Base-by-base conservation (phyloP, 2,329 filamentous ascomycete species). In the Herpotrichia juniperi region DNA sequence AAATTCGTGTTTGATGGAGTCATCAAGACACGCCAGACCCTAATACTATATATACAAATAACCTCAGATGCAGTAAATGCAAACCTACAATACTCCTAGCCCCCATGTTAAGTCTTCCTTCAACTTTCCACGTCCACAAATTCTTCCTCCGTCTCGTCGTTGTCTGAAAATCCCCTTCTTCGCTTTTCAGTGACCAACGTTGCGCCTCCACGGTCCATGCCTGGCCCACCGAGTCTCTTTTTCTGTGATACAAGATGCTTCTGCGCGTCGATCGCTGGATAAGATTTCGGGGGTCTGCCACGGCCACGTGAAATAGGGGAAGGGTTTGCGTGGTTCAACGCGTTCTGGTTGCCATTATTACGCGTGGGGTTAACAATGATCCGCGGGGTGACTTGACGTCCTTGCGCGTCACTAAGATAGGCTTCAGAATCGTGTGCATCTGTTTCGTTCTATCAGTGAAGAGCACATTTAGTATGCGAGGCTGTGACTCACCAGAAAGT, bases 141-240 rank as follows among this genome's bases (percentile, higher is more conserved):
- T 57, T 77, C 74, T 55, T 78, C 76, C 54, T 79, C 79, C 25
- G 79, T 75, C 35, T 78, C 76, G 54, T 83, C 81, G 31, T 79
- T 78, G 48, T 82, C 78, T 19, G 77, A 70, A 46, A 85, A 78
- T 0, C 78, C 79, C 50, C 67, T 62, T 50, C 79, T 76, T 25
- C 82, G 75, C 55, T 79, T 77, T 17, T 78, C 75, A 26, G 79
- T 86, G 3, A 79, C 82, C 5, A 86, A 67, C 19, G 75, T 78
- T 34, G 78, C 78, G 4, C 83, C 83, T 34, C 77, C 79, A 39
- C 76, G 74, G 49, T 83, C 83, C 59, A 86, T 73, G 0, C 78
- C 81, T 12, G 71, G 71, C 3, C 79, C 75, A 2, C 83, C 84
- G 56, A 83, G 72, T 19, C 74, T 72, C 43, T 72, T 73, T 63